These are phyloP conservation scores for Avicennia marina DNA, from an alignment of 257 asterid species.

Conservation along the genomic window DNA sequence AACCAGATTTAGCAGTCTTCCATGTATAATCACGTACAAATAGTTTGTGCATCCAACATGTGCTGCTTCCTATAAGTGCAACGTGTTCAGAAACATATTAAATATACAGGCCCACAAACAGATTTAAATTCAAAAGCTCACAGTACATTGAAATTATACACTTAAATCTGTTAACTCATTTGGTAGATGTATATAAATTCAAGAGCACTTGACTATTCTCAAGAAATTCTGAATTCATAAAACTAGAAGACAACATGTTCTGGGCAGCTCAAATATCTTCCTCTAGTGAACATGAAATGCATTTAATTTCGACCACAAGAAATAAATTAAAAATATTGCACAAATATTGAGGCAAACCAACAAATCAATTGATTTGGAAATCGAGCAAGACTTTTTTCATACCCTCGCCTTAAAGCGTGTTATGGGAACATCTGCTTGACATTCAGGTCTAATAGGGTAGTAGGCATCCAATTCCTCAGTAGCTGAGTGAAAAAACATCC, in stretches of 20 bases:
- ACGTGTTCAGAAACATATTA: background rate
- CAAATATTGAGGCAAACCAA: background rate
- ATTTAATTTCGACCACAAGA: background rate
- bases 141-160: background rate
- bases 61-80: background rate
- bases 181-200: background rate
- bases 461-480: conserved; percentile 72
- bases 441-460: conserved; percentile 81
- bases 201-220: background rate
- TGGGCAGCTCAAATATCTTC: conserved; percentile 4
- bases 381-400: conserved; percentile 14
- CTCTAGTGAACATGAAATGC: background rate
- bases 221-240: background rate
- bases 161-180: conserved; percentile 2
- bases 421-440: conserved; percentile 75
- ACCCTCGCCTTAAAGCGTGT: conserved; percentile 90
- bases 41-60: background rate
- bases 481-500: conserved; percentile 45
- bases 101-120: background rate
- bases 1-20: background rate
- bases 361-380: conserved; percentile 5
- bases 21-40: conserved; percentile 1
- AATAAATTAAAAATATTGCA: background rate
- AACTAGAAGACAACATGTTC: background rate
- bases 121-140: background rate